phyloP scores from a whole-genome alignment of 768 basidiomycete species.

The Mycena vitilis region DNA sequence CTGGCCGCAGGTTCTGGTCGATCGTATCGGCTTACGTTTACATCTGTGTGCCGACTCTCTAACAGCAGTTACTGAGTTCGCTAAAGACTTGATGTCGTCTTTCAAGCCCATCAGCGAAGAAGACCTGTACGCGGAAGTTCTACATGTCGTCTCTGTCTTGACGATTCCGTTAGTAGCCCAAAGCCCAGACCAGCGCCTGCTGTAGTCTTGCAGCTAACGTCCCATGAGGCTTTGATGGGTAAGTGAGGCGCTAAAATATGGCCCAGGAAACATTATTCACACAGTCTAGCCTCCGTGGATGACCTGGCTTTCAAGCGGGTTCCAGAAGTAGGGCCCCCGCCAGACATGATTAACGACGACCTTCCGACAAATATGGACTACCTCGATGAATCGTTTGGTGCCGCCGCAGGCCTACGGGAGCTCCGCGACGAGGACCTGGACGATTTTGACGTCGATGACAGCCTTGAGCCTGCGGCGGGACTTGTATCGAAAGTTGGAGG shows the following conservation, averaged over 20 bases:
- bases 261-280: neutral
- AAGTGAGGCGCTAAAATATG: constrained; percentile 22
- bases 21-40: constrained; percentile 63
- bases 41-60: constrained; percentile 87
- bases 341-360: constrained; percentile 93
- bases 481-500: constrained; percentile 76
- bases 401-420: constrained; percentile 80
- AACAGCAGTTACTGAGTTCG: constrained; percentile 66
- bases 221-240: constrained; percentile 52
- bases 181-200: constrained; percentile 46
- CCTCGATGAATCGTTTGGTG: constrained; percentile 83
- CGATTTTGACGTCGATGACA: constrained; percentile 64
- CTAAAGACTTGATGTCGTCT: constrained; percentile 59
- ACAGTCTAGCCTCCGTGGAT: constrained; percentile 74
- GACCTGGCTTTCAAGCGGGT: constrained; percentile 81
- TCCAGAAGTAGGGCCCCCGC: constrained; percentile 81
- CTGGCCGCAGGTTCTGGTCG: constrained; percentile 63
- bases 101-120: constrained; percentile 51
- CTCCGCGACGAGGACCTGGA: constrained; percentile 80
- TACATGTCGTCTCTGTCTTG: neutral
- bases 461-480: constrained; percentile 44
- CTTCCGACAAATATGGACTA: constrained; percentile 91
- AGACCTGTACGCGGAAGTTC: constrained; percentile 22
- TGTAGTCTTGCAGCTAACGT: constrained; percentile 42
- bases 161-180: constrained; percentile 38